Base-by-base conservation (phyloP, 2,329 filamentous ascomycete genomes). In the Colletotrichum zoysiae region DNA sequence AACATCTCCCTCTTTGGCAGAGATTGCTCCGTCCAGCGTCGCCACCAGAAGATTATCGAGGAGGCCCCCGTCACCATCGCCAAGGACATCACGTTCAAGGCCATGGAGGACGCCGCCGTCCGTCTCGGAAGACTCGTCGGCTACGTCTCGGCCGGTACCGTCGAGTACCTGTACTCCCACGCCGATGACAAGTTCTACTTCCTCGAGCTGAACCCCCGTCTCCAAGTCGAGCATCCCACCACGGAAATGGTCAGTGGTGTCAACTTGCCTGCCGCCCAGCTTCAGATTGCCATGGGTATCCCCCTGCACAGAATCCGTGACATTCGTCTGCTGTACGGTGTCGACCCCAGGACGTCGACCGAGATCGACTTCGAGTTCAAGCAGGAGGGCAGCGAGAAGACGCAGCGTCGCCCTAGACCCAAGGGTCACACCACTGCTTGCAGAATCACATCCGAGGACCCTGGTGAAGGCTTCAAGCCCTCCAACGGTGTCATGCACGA, bases 11-110 rank as follows among this genome's bases (percentile, higher is more conserved):
- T 99, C 63, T 99, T 98, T 78, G 96, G 96, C 80, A 92, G 96
- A 90, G 96, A 99, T 86, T 99, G 96, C 82, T 99, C 96, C 76
- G 96, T 99, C 18, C 96, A 99, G 86, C 91, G 96, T 83, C 91
- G 96, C 82, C 97, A 99, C 85, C 97, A 99, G 84, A 99, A 99
- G 88, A 99, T 99, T 82, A 99, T 99, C 75, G 96, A 99, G 83
- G 96, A 99, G 84, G 96, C 96, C 6, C 96, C 96, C 48, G 97
- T 98, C 76, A 99, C 96, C 48, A 97, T 99, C 76, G 97, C 96
- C 65, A 96, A 94, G 82, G 86, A 91, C 60, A 86, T 89, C 74
- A 98, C 95, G 62, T 99, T 99, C 90, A 92, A 93, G 81, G 91
- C 92, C 68, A 99, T 99, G 96, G 97, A 98, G 85, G 92, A 95